phyloP scores from a whole-genome alignment of 352 stramenopile species.

The Phytophthora hybrid region DNA sequence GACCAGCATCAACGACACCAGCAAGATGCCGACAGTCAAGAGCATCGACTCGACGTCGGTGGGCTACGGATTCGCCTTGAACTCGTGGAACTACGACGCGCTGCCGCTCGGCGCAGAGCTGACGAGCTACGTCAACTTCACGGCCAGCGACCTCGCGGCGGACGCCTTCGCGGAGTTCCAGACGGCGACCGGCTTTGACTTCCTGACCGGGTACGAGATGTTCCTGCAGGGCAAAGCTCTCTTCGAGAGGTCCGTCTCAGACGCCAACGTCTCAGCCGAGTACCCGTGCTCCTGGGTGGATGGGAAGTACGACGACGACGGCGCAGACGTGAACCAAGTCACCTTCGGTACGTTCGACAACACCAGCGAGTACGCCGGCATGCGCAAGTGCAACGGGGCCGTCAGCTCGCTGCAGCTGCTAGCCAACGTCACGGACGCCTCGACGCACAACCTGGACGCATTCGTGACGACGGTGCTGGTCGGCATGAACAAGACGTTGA shows the following conservation, averaged over 20 bases:
- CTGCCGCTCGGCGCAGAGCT: slow-evolving; percentile 37
- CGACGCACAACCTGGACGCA: slow-evolving; percentile 36
- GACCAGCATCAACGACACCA: slow-evolving; percentile 30
- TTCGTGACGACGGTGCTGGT: slow-evolving; percentile 33
- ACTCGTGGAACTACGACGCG: slow-evolving; percentile 56
- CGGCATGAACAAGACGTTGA: slow-evolving; percentile 40
- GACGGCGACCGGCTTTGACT: slow-evolving; percentile 25
- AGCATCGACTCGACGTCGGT: slow-evolving; percentile 46
- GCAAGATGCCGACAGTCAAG: slow-evolving; percentile 39
- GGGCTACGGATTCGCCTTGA: slow-evolving; percentile 46
- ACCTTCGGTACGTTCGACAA: slow-evolving; percentile 27
- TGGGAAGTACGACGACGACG: slow-evolving; percentile 27
- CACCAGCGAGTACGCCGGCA: slow-evolving; percentile 31
- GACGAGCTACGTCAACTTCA: slow-evolving; percentile 26
- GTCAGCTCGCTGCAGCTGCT: slow-evolving; percentile 42
- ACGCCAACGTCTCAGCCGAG: slow-evolving; percentile 38
- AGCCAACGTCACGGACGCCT: slow-evolving; percentile 31
- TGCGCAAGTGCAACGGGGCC: slow-evolving; percentile 42
- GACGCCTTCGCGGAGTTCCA: slow-evolving; percentile 32
- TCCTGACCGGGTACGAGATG: slow-evolving; percentile 46
- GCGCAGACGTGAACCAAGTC: slow-evolving; percentile 6
- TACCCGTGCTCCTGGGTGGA: slow-evolving; percentile 50
- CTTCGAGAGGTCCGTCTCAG: slow-evolving; percentile 48
- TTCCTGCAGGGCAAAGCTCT: slow-evolving; percentile 52
- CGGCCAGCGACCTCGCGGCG: slow-evolving; percentile 3